Conservation (phyloP, 1,284 basidiomycete genomes). For the Spongispora temasekensis region DNA sequence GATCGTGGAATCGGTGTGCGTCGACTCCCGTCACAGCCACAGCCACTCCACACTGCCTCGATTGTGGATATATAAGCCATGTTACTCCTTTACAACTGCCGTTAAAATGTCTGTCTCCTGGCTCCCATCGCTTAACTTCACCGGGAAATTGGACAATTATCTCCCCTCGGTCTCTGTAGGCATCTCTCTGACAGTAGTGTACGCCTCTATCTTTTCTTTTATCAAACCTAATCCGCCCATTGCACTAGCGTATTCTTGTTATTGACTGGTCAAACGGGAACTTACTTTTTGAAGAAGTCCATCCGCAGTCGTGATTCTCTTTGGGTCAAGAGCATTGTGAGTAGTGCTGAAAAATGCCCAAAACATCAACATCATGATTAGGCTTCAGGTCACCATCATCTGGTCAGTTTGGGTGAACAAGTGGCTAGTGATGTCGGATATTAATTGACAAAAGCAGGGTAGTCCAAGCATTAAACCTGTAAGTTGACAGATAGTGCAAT, state of each 20-base stretch:
- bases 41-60: no score
- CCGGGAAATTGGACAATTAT: conserved; percentile 6
- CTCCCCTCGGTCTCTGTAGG: conserved; percentile 13
- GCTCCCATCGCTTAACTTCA: neutral
- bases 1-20: neutral
- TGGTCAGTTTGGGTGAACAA: conserved; percentile 15
- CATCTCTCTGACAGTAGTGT: conserved; percentile 19
- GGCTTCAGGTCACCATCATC: conserved; percentile 16
- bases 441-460: conserved; percentile 17
- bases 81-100: neutral
- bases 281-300: conserved; percentile 22
- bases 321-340: conserved; percentile 26
- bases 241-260: conserved; percentile 17
- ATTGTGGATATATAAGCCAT: neutral
- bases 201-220: neutral
- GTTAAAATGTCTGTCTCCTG: neutral
- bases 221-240: neutral
- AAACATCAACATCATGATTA: no score
- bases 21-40: neutral
- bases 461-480: conserved; percentile 18
- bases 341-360: neutral
- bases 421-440: neutral
- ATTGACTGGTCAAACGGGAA: conserved; percentile 24
- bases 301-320: conserved; percentile 17
- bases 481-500: no score